Conservation (phyloP, 441 rosid species). For the Erysimum cheiri region DNA sequence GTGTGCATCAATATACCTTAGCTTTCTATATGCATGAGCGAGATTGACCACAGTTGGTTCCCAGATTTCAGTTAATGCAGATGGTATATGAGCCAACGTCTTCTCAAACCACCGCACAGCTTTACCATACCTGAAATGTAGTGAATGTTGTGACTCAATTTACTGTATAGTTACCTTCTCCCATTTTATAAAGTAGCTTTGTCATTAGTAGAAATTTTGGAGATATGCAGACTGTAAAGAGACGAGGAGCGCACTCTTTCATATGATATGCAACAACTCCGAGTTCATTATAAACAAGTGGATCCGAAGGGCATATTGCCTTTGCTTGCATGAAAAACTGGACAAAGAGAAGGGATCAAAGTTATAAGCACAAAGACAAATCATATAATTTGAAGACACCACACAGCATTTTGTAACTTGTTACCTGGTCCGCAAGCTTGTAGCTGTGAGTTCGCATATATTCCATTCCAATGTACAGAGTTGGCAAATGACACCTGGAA, state of each 20-base stretch:
- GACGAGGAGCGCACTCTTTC: constrained; percentile 77
- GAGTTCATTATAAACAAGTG: constrained; percentile 92
- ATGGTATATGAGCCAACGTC: constrained; percentile 78
- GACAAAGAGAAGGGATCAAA: constrained; percentile 30
- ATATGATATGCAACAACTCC: constrained; percentile 95
- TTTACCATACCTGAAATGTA: constrained; percentile 75
- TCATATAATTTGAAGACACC: constrained; percentile 5
- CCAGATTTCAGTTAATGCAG: constrained; percentile 77
- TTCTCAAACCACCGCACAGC: constrained; percentile 88
- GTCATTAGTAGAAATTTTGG: not conserved
- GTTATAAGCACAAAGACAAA: constrained; percentile 15
- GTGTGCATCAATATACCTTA: constrained; percentile 56
- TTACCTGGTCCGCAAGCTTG: constrained; percentile 98
- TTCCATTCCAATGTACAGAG: constrained; percentile 98
- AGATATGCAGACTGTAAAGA: constrained; percentile 27
- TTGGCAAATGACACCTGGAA: constrained; percentile 98
- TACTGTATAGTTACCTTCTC: constrained; percentile 6
- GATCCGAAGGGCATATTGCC: constrained; percentile 87
- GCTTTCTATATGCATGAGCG: constrained; percentile 86
- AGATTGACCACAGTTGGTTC: constrained; percentile 92
- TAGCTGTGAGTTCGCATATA: constrained; percentile 97
- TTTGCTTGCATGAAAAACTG: constrained; percentile 98
- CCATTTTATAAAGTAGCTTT: constrained; percentile 22
- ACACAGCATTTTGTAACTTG: constrained; percentile 19
- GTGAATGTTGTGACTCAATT: constrained; percentile 15